Evolutionary conservation across 75 land plant species (phyloP).

Genomic region (Adiantum capillusveneris): DNA sequence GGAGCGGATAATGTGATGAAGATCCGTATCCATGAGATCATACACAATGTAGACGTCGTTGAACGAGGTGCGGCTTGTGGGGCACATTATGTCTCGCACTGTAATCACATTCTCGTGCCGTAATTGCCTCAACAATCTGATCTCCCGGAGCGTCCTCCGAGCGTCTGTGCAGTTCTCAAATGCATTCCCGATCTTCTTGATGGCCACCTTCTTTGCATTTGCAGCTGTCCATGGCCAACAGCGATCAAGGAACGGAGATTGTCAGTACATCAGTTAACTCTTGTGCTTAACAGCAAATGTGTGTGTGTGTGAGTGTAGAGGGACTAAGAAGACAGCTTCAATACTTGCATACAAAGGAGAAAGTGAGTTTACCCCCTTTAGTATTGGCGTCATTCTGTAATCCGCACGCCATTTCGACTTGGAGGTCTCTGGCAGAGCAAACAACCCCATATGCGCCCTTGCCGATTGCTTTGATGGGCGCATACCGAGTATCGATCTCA

Average conservation of each 20-base stretch:
- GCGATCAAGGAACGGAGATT: no score
- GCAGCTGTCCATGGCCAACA: no score
- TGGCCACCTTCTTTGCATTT: constrained; percentile 42
- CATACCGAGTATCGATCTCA: constrained; percentile 59
- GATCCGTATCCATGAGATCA: constrained; percentile 58
- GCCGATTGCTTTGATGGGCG: constrained; percentile 69
- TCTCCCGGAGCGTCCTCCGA: constrained; percentile 62
- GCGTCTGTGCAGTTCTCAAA: constrained; percentile 69
- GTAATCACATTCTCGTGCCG: constrained; percentile 62
- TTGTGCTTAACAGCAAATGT: no score
- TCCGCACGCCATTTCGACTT: constrained; percentile 37
- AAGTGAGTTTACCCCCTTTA: no score
- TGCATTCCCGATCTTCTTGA: constrained; percentile 67
- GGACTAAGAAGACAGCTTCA: no score
- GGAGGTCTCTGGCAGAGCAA: constrained; percentile 49
- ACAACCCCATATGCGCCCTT: constrained; percentile 73
- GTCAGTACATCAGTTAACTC: no score
- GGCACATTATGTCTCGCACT: constrained; percentile 59
- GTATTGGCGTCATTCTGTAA: no score
- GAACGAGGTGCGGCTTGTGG: constrained; percentile 34
- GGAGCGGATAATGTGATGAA: constrained; percentile 59
- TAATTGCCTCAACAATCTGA: constrained; percentile 49
- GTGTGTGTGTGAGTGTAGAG: no score
- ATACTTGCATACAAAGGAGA: no score
- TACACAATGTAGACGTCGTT: constrained; percentile 57